Conservation (phyloP, 306 rosid species). For the Glycyrrhiza uralensis region DNA sequence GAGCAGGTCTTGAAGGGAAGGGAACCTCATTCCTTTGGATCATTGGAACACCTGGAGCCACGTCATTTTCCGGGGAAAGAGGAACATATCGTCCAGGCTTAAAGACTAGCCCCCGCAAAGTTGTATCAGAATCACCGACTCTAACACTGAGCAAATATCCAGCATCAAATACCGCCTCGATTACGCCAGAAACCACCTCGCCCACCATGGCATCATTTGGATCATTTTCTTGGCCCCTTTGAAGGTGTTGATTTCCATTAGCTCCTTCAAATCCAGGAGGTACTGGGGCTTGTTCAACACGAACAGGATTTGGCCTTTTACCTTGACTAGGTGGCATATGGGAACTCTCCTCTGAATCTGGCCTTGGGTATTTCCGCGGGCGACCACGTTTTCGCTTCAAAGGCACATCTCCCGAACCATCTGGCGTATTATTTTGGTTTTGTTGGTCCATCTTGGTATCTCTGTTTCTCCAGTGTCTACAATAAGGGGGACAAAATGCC, state of each 20-base stretch:
- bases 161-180: constrained; percentile 90
- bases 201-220: constrained; percentile 57
- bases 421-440: constrained; percentile 48
- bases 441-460: constrained; percentile 53
- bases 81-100: constrained; percentile 80
- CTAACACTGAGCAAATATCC: constrained; percentile 84
- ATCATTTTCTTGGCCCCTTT: constrained; percentile 37
- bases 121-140: constrained; percentile 66
- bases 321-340: constrained; percentile 32
- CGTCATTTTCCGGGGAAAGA: constrained; percentile 71
- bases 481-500: not conserved
- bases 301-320: constrained; percentile 35
- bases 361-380: constrained; percentile 79
- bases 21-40: constrained; percentile 60
- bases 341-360: constrained; percentile 41
- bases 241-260: constrained; percentile 54
- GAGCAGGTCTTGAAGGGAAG: constrained; percentile 41
- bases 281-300: constrained; percentile 29
- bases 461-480: constrained; percentile 28
- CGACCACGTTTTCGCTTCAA: constrained; percentile 95
- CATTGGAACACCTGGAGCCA: constrained; percentile 83
- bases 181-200: constrained; percentile 67
- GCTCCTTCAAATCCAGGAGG: constrained; percentile 55
- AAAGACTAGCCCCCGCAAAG: constrained; percentile 82
- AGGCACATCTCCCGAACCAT: constrained; percentile 60